Evolutionary conservation across 768 basidiomycete species (phyloP).

Genomic region (Mycena leptocephala): DNA sequence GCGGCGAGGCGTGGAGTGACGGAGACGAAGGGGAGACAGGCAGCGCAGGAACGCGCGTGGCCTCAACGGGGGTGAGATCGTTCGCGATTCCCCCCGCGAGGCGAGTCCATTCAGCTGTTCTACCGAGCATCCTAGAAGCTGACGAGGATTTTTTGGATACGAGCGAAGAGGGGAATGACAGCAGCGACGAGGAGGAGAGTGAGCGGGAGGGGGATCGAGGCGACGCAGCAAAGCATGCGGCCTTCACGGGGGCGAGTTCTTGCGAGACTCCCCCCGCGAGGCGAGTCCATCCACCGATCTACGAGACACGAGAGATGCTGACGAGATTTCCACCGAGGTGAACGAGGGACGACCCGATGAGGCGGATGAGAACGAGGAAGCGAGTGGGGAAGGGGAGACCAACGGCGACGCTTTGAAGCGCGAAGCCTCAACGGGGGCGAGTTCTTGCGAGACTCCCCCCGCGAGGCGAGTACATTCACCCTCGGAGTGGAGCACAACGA

Average conservation of each 20-base stretch:
- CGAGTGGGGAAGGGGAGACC: too few species aligned
- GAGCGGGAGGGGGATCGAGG: background rate
- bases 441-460: too few species aligned
- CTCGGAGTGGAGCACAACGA: too few species aligned
- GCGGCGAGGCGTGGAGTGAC: too few species aligned
- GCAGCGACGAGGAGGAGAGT: background rate
- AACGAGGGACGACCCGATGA: too few species aligned
- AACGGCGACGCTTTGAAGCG: too few species aligned
- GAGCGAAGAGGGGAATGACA: background rate
- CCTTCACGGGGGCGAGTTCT: conserved; percentile 5
- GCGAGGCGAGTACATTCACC: too few species aligned
- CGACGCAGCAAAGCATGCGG: background rate
- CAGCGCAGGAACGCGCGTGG: background rate
- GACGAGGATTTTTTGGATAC: background rate
- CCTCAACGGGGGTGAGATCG: background rate
- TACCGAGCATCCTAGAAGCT: background rate
- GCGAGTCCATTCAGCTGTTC: background rate
- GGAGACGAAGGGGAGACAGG: background rate
- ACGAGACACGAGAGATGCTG: too few species aligned
- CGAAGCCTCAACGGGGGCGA: too few species aligned
- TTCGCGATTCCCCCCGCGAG: conserved; percentile 20
- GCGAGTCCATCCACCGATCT: background rate
- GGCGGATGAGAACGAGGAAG: too few species aligned
- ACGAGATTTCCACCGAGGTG: too few species aligned
- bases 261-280: conserved; percentile 20